Evolutionary conservation across 176 grass and related monocot genomes (phyloP), one percentile per base, ranked within the genome.

Genomic region (Lolium rigidum): DNA sequence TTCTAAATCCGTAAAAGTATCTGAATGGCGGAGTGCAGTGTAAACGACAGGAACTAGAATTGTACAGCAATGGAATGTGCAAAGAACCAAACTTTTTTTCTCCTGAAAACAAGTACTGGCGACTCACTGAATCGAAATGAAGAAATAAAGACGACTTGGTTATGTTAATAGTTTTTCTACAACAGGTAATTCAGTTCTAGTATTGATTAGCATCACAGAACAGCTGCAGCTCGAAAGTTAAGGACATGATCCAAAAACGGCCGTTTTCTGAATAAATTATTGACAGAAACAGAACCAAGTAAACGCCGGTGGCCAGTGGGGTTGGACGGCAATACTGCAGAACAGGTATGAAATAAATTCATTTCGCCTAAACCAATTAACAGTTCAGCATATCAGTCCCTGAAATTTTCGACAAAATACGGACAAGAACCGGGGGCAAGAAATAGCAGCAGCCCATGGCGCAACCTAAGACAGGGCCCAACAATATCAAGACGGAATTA

Each of bases 171-270:
- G 6, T 74, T 49, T n/a, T 73, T 8, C n/a, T 9, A 49, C 21
- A 49, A 15, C 44, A 44, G 10, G 31, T 0, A 41, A 46, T 82
- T 71, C 21, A 61, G 63, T 72, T 72, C 62, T 4, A n/a, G n/a
- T n/a, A 16, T 67, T 66, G 76, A 81, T 86, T 43, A 81, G 71
- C 71, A 84, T 14, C 13, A 74, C 37, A 3, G 41, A 22, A 46
- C 62, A 76, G 28, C 62, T 55, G 55, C 9, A 38, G 59, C 84
- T 82, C 79, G 48, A 73, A 79, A 86, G 38, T 75, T 16, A 69
- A 81, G 37, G 67, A 48, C 46, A 31, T 35, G 35, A 64, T 47
- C 79, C 59, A 17, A 80, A 78, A 78, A 44, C 38, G 26, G 22
- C 37, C 70, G 17, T 66, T 59, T 47, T 25, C 46, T 4, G 46